A percentile compares a stretch with the other conserved stretches of the same genome.
Evolutionary conservation across 1,284 basidiomycete genomes (phyloP).

Genomic region (Irpex rosettiformis): DNA sequence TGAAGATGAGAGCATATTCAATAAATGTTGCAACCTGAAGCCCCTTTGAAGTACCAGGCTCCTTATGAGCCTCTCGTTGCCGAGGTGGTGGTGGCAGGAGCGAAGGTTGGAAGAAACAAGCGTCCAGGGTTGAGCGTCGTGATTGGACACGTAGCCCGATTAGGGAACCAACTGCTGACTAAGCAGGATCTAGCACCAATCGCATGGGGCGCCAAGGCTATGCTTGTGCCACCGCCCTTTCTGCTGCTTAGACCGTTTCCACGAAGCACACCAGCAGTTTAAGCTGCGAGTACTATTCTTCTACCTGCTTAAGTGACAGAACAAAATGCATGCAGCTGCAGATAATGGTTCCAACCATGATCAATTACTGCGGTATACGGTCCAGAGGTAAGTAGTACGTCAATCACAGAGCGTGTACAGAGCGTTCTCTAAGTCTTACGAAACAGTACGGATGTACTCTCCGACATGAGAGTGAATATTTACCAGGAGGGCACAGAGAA

Average conservation of each 20-base stretch:
- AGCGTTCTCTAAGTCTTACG: neutral
- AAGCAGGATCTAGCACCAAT: neutral
- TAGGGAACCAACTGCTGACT: neutral
- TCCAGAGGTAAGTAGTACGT: constrained; percentile 11
- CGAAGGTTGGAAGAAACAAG: neutral
- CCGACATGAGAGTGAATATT: constrained; percentile 66
- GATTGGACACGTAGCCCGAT: neutral
- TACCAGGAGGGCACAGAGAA: constrained; percentile 52
- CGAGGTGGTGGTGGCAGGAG: neutral
- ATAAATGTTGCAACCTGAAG: neutral
- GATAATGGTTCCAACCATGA: neutral
- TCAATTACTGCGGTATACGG: constrained; percentile 9
- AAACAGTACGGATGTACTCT: constrained; percentile 68
- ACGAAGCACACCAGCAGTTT: too few species aligned
- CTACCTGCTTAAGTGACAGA: too few species aligned
- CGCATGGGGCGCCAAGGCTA: too few species aligned
- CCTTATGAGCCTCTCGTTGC: neutral
- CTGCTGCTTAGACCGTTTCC: too few species aligned
- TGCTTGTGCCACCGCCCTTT: too few species aligned
- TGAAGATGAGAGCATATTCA: neutral
- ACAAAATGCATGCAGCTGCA: neutral
- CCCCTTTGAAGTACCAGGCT: neutral
- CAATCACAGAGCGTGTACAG: neutral
- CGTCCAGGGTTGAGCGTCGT: neutral
- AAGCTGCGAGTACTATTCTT: too few species aligned